Evolutionary conservation across 768 basidiomycete species (phyloP), one percentile per base, ranked within the genome.

Genomic region (Rhodotorula kratochvilovae): DNA sequence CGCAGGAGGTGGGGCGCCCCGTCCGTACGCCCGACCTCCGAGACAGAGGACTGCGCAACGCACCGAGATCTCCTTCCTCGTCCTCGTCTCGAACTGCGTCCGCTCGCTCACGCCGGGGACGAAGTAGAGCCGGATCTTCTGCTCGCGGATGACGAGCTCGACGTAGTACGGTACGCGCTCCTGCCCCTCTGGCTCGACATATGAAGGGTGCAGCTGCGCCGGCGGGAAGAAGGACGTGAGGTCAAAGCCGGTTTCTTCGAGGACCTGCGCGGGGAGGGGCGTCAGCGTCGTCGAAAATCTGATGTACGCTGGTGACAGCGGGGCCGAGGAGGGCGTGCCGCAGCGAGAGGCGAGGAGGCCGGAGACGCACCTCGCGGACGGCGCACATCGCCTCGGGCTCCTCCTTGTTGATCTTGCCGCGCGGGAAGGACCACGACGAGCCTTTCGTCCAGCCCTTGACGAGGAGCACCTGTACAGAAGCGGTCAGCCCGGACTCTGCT

Each of bases 361-460:
- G 25, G 15, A 13, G 58, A 70, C 86, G 65, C 72, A 94, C 95
- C 83, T 99, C 96, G 80, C 96, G 87, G 64, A 90, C 85, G 5
- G 95, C 96, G 81, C 96, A 99, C 65, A 84, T 85, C 60, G 85
- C 85, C 66, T 88, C 86, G 15, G 89, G 87, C 79, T 99, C 96
- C 70, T 90, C 86, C 79, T 94, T 89, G 77, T 99, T 99, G 80
- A 98, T 98, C 82, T 99, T 99, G n/a, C 96, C 96, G 79, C 95
- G 91, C 13, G 96, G 96, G 81, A 98, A 99, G n/a, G 92, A 90
- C 96, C 96, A 99, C 13, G 92, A 91, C 4, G 96, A 90, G 29
- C 89, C 90, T 46, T 91, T 87, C 81, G 96, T 97, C 92, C 92
- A 98, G 13, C 96, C 96, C 81, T 96, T 93, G 68, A 99, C 96